Base-by-base conservation (phyloP, 2,329 filamentous ascomycete species). In the Aspergillus clavatus region DNA sequence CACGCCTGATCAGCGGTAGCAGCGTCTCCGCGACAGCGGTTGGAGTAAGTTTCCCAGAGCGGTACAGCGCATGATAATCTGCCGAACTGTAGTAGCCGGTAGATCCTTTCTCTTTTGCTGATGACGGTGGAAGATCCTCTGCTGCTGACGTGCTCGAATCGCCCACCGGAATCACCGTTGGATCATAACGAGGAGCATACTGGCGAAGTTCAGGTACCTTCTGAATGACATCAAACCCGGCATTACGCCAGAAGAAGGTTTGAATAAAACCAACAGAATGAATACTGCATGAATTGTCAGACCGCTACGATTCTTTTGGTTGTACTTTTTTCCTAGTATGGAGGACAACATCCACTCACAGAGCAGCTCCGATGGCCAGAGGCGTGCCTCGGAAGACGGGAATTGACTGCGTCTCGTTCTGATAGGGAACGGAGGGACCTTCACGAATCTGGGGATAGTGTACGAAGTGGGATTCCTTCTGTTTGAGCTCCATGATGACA, bases 41-140 rank as follows among this genome's bases (percentile, higher is more conserved):
- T 0, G 89, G 89, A 0, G 87, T 93, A 46, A 84, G 61, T 48
- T 77, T 72, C 40, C 87, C 86, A 4, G 80, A 80, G 50, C 76
- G 77, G 70, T 90, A 95, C 31, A 86, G 78, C 41, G 79, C 77
- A 62, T 89, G 83, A 62, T 89, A 95, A 68, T 95, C 88, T 10
- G 79, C 76, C 19, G 82, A 79, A 3, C 86, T 86, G 63, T 83
- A 80, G 69, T 86, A 88, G 36, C 79, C 76, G 12, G 39, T 42
- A 6, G 50, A 46, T 7, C 54, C 56, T 38, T 57, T 61, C 40
- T 62, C 55, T 63, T 63, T 64, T 67, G 69, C 50, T 51, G 66
- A 43, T 31, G 60, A 47, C 67, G 38, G 47, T 6, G 59, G 59
- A 4, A 65, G 49, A 7, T 55, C 56, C 18, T 48, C 49, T 7